A percentile compares a stretch with the other conserved stretches of the same genome.
phyloP scores from a whole-genome alignment of 2,329 filamentous ascomycete genomes.

The Sporothrix brunneoviolacea region DNA sequence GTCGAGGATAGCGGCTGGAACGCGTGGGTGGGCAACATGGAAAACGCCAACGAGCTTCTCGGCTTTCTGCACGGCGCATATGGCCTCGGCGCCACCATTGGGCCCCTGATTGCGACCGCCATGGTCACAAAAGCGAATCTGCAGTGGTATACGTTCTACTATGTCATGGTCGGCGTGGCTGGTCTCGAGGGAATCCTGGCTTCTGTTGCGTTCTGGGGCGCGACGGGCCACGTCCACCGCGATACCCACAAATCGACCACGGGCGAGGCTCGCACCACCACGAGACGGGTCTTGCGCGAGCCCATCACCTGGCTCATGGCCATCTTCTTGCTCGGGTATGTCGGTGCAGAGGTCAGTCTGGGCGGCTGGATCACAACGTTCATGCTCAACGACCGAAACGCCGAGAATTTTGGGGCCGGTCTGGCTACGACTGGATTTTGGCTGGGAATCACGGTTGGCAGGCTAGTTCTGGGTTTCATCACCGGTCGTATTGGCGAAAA shows the following conservation, averaged over 20 bases:
- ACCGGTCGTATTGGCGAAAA: constrained; percentile 70
- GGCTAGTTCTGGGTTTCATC: constrained; percentile 67
- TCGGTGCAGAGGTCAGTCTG: constrained; percentile 62
- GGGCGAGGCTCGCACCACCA: constrained; percentile 38
- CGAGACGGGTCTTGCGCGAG: constrained; percentile 36
- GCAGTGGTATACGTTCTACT: constrained; percentile 70
- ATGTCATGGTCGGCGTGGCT: constrained; percentile 60
- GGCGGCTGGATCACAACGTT: constrained; percentile 74
- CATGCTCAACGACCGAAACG: constrained; percentile 72
- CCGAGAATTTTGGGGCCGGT: constrained; percentile 62
- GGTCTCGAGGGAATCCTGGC: constrained; percentile 49
- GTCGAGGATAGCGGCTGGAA: constrained; percentile 56
- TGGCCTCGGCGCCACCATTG: constrained; percentile 62
- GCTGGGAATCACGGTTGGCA: constrained; percentile 71
- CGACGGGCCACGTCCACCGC: constrained; percentile 52
- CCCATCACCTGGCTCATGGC: constrained; percentile 66
- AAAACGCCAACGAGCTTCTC: constrained; percentile 64
- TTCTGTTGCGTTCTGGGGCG: constrained; percentile 54
- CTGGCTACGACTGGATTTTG: constrained; percentile 77
- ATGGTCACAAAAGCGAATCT: constrained; percentile 59
- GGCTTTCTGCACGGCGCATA: constrained; percentile 68
- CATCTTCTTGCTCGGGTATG: constrained; percentile 69
- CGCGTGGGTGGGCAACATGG: constrained; percentile 63
- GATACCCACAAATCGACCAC: constrained; percentile 25
- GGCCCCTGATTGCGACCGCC: constrained; percentile 63